These are phyloP conservation scores for Fusarium annulatum DNA, from an alignment of 2,329 filamentous ascomycete species.

Conservation along the genomic window DNA sequence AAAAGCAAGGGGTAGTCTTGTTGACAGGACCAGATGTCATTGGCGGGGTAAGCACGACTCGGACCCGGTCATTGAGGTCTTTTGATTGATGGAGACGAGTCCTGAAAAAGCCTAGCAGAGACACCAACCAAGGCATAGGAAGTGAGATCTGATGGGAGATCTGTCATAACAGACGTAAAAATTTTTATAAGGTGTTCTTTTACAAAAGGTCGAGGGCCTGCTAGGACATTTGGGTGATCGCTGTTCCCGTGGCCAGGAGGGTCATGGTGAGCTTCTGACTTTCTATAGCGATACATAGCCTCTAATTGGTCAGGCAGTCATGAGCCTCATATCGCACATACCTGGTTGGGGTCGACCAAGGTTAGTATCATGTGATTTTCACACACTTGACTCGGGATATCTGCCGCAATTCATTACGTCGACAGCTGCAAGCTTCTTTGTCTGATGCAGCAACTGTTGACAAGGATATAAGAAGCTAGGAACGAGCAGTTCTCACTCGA, in stretches of 20 bases:
- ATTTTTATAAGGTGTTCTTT: neutral
- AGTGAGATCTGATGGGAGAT: slow-evolving; percentile 40
- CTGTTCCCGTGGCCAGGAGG: neutral
- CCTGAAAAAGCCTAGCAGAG: slow-evolving; percentile 22
- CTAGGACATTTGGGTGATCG: neutral
- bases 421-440: slow-evolving; percentile 8
- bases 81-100: slow-evolving; percentile 18
- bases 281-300: neutral
- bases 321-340: neutral
- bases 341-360: neutral
- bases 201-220: neutral
- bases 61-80: slow-evolving; percentile 8
- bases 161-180: slow-evolving; percentile 2
- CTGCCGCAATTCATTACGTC: slow-evolving; percentile 18
- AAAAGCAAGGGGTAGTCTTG: slow-evolving; percentile 40
- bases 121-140: slow-evolving; percentile 17
- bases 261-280: neutral
- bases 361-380: neutral
- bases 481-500: neutral
- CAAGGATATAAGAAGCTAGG: slow-evolving; percentile 5
- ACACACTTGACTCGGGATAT: neutral
- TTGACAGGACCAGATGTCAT: slow-evolving; percentile 26
- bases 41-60: slow-evolving; percentile 25
- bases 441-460: neutral
- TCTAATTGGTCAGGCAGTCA: neutral